A percentile compares a stretch with the other conserved stretches of the same genome.
Conservation (phyloP, 768 basidiomycete genomes). For the Agaricus blazei region DNA sequence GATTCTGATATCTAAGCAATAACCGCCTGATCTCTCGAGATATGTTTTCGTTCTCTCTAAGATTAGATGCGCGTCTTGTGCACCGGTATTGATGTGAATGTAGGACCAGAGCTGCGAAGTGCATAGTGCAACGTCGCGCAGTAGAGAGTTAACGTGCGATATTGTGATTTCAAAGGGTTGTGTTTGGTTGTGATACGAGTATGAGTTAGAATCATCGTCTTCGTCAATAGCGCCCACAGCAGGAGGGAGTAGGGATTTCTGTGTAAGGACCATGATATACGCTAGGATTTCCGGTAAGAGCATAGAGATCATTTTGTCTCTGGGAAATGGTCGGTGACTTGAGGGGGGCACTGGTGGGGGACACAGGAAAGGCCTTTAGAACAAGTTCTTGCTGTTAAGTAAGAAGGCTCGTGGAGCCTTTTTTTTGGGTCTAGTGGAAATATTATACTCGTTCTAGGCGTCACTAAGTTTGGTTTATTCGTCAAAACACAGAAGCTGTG, state of each 20-base stretch:
- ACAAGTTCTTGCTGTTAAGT: too few species aligned
- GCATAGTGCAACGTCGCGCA: conserved; percentile 32
- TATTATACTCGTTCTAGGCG: too few species aligned
- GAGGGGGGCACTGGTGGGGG: background rate
- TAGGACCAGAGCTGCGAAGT: conserved; percentile 36
- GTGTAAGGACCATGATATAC: conserved; percentile 14
- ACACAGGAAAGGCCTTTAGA: too few species aligned
- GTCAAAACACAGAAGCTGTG: too few species aligned
- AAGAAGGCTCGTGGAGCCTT: too few species aligned
- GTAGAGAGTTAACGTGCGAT: conserved; percentile 33
- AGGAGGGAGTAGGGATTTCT: conserved; percentile 1
- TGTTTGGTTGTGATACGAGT: background rate
- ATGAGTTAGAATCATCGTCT: background rate
- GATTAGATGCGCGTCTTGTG: conserved; percentile 10
- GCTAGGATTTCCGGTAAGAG: conserved; percentile 8
- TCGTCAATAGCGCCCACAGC: background rate
- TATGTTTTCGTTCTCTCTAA: conserved; percentile 23
- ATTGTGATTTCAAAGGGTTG: conserved; percentile 31
- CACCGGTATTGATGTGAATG: conserved; percentile 20
- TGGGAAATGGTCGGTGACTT: background rate
- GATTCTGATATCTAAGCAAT: conserved; percentile 27
- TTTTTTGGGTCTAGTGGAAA: too few species aligned
- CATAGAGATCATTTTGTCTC: background rate
- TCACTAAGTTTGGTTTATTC: too few species aligned
- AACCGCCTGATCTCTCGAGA: conserved; percentile 26